Evolutionary conservation across 1,139 yeast genomes (phyloP), one percentile per base, ranked within the genome.

Genomic region (Pichia sp.): DNA sequence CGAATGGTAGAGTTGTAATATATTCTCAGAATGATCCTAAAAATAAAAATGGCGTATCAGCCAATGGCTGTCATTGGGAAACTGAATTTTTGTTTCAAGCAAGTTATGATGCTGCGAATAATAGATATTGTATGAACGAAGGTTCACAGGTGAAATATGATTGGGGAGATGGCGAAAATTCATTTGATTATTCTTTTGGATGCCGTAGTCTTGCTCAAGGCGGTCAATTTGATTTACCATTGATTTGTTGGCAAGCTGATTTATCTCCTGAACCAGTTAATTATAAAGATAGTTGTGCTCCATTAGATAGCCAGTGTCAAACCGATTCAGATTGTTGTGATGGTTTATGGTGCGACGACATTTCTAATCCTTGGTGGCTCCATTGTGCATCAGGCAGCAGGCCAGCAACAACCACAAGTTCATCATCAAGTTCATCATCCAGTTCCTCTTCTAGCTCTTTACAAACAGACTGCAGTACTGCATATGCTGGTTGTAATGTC

Each of bases 141-240:
- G 42, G 50, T 16, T 58, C 58, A 49, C 61, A 59, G 46, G 55
- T 63, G 46, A 65, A 63, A 44, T 62, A 53, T 44, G 67, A 63
- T 40, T 61, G 62, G 55, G 42, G 51, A 24, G 36, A 56, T 9
- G 10, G 27, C 35, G 4, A 33, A 4, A 20, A 38, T 16, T 47
- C 54, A 7, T 48, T 51, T 33, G 64, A 61, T 41, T 57, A 63
- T 43, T 46, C 43, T n/a, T 52, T 61, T 23, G 62, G 61, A n/a
- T 63, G 67, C 49, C 50, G 50, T 11, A 33, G 40, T 41, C n/a
- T n/a, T n/a, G n/a, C n/a, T n/a, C 10, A 10, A 22, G 41, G 47
- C 32, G 62, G 61, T 34, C 61, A 61, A 36, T 51, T 55, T 34
- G 57, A 55, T 25, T 49, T 57, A 23, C 53, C 62, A 1, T 7